Evolutionary conservation across 1,284 basidiomycete genomes (phyloP), one percentile per base, ranked within the genome.

Genomic region (Ustilago vetiveriae): DNA sequence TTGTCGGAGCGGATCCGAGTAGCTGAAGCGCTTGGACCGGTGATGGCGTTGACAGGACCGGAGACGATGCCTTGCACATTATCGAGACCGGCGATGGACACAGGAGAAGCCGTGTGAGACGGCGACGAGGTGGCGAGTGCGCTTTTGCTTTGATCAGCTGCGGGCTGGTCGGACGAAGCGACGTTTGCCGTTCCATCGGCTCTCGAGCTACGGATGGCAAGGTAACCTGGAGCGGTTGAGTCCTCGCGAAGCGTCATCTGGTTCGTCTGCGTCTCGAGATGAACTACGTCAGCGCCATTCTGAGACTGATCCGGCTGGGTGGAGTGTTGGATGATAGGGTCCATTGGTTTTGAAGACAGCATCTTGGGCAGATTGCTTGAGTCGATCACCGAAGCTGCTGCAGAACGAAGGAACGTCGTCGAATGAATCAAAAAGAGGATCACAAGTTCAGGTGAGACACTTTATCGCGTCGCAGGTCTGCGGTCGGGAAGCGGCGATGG

Each of bases 301-400:
- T 32, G 44, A 21, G 47, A 35, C 29, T 56, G 27, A 16, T 71
- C 53, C 0, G 56, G 44, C 9, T 64, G 48, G 9, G 59, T 33
- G 13, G 54, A 27, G 27, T 72, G 69, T 26, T 58, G 47, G 51
- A 74, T 47, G 64, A 74, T 74, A 16, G 59, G 59, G 17, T 67
- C 55, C 68, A 74, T 74, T n/a, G 71, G 74, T 42, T 59, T 65
- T 32, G 71, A 55, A 19, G 73, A 73, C n/a, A 75, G 40, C 73
- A 75, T 75, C 32, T 29, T 51, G 37, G 23, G 26, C 11, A 19
- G 5, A 11, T n/a, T 13, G 13, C 26, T n/a, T n/a, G n/a, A n/a
- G n/a, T n/a, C n/a, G n/a, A n/a, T 29, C 26, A 10, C 22, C 21
- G 21, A n/a, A 8, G 30, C n/a, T 30, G 24, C 6, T 1, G 33